Conservation (phyloP, 768 basidiomycete genomes). For the Pleurotus citrinopileatus region DNA sequence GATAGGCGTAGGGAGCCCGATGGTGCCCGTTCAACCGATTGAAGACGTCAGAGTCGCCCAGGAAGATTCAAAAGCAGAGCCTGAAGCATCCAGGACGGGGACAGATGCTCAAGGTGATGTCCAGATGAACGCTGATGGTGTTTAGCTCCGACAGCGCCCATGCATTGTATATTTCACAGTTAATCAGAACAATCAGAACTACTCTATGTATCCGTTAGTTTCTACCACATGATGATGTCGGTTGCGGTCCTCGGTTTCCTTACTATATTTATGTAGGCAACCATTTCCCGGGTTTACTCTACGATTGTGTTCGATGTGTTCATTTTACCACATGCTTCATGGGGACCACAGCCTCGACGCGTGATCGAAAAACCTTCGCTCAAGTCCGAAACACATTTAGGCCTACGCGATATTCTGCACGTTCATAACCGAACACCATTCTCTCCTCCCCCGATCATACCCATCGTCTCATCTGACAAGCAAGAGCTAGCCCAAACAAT, state of each 20-base stretch:
- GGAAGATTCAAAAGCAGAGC: constrained; percentile 15
- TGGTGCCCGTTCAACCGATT: constrained; percentile 15
- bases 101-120: constrained; percentile 42
- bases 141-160: constrained; percentile 16
- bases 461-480: constrained; percentile 7
- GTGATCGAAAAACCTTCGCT: constrained; percentile 10
- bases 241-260: not conserved
- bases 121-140: constrained; percentile 54
- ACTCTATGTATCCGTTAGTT: constrained; percentile 4
- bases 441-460: constrained; percentile 9
- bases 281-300: not conserved
- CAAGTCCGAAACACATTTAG: constrained; percentile 7
- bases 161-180: not conserved
- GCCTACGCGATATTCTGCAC: constrained; percentile 5
- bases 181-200: not conserved
- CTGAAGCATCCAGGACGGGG: constrained; percentile 15
- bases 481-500: no score
- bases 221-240: not conserved
- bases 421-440: constrained; percentile 10
- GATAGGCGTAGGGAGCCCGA: constrained; percentile 31
- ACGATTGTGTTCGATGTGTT: not conserved
- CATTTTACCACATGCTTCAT: constrained; percentile 5
- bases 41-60: constrained; percentile 24
- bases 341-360: not conserved
- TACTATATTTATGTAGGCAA: constrained; percentile 9